Conservation (phyloP, 164 flowering plant species). For the Houttuynia cordata region DNA sequence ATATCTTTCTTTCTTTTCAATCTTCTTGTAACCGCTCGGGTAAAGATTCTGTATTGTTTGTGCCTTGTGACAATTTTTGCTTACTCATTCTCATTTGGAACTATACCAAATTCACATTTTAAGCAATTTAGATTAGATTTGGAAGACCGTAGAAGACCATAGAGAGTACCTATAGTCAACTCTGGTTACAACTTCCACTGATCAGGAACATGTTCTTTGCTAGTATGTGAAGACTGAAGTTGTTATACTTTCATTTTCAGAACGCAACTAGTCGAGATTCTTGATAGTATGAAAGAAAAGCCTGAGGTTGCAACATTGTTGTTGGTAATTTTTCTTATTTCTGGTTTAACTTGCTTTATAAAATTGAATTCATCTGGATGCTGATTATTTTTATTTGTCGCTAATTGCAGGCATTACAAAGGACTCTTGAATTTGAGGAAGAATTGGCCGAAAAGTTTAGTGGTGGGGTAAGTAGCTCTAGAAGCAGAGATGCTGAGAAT, state of each 20-base stretch:
- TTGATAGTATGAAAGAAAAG: conserved; percentile 69
- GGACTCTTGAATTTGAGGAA: conserved; percentile 93
- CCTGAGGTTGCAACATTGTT: conserved; percentile 90
- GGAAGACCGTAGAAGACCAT: not conserved
- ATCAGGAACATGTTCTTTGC: too few relatives aligned
- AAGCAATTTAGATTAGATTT: too few relatives aligned
- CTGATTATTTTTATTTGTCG: not conserved
- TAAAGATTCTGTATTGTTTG: too few relatives aligned
- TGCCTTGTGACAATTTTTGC: too few relatives aligned
- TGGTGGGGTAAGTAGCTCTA: conserved; percentile 34
- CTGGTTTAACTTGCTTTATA: not conserved
- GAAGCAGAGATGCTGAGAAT: conserved; percentile 33
- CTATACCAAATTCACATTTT: too few relatives aligned
- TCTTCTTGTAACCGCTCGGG: too few relatives aligned
- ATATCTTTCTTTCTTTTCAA: too few relatives aligned
- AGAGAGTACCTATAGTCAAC: not conserved
- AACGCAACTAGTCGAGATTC: conserved; percentile 77
- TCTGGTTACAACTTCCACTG: not conserved
- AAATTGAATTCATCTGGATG: not conserved
- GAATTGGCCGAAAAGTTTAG: conserved; percentile 94
- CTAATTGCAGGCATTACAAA: conserved; percentile 60
- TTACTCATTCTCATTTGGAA: too few relatives aligned
- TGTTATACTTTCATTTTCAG: conserved; percentile 25
- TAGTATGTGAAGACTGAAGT: not conserved
- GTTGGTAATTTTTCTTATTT: conserved; percentile 33